Evolutionary conservation across 2,329 filamentous ascomycete genomes (phyloP).

Genomic region (Botrytis byssoidea): DNA sequence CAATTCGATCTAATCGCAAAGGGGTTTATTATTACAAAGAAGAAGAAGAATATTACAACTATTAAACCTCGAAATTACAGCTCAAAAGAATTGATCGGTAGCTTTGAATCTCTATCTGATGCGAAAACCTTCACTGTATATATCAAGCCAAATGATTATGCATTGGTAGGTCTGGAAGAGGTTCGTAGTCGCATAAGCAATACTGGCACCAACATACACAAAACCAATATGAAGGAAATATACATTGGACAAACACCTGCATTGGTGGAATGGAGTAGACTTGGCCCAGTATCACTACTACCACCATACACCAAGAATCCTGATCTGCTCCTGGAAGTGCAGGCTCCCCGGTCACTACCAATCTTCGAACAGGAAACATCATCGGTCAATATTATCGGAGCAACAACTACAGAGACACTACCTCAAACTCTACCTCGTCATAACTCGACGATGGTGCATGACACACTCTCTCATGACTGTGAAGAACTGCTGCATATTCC

Average conservation of each 20-base stretch:
- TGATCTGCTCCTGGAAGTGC: not conserved
- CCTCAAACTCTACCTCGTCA: not conserved
- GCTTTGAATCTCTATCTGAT: not conserved
- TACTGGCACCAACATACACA: not conserved
- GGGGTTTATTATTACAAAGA: not conserved
- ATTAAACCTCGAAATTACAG: no score
- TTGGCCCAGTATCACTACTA: not conserved
- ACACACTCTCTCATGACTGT: not conserved
- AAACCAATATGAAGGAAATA: not conserved
- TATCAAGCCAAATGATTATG: not conserved
- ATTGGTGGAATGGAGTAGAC: not conserved
- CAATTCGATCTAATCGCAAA: not conserved
- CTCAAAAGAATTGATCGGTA: not conserved
- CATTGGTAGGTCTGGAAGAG: not conserved
- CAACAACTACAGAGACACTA: not conserved
- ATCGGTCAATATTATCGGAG: not conserved
- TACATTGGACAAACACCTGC: not conserved
- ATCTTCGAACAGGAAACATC: not conserved
- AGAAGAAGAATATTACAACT: no score
- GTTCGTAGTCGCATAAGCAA: not conserved
- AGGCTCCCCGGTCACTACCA: not conserved
- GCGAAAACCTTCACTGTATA: not conserved
- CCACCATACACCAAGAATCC: not conserved
- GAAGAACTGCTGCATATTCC: not conserved
- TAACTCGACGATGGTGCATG: not conserved